These are phyloP conservation scores for Hanseniaspora nectarophila DNA, from an alignment of 805 yeast species.

Conservation along the genomic window DNA sequence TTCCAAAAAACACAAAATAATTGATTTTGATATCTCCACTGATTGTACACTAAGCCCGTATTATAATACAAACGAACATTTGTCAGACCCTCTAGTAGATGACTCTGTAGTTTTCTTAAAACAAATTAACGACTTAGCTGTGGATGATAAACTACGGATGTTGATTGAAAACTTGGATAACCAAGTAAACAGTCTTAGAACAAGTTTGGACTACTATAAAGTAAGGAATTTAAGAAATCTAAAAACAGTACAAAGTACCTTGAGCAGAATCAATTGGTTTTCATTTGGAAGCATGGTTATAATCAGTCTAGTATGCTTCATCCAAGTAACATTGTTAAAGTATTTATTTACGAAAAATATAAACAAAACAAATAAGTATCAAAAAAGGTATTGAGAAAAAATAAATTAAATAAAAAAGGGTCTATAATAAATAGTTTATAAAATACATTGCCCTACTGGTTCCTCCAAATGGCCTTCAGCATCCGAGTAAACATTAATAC, in stretches of 20 bases:
- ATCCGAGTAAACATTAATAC: slow-evolving; percentile 48
- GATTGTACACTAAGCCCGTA: slow-evolving; percentile 23
- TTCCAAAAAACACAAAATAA: slow-evolving; percentile 70
- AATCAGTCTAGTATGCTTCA: slow-evolving; percentile 56
- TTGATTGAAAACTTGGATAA: slow-evolving; percentile 36
- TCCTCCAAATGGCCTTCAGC: slow-evolving; percentile 40
- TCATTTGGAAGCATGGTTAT: slow-evolving; percentile 53
- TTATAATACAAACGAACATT: slow-evolving; percentile 15
- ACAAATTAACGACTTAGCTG: slow-evolving; percentile 18
- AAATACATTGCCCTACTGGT: slow-evolving; percentile 48
- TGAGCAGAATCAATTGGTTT: slow-evolving; percentile 49
- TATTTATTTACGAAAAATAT: slow-evolving; percentile 61
- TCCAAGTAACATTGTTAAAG: slow-evolving; percentile 52
- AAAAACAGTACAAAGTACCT: slow-evolving; percentile 58
- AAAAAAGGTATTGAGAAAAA: neutral
- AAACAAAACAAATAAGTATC: slow-evolving; percentile 35
- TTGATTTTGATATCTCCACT: slow-evolving; percentile 61
- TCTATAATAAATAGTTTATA: slow-evolving; percentile 36
- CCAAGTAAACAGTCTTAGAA: slow-evolving; percentile 45
- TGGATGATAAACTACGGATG: slow-evolving; percentile 20
- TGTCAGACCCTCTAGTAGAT: slow-evolving; percentile 14
- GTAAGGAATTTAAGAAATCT: slow-evolving; percentile 87
- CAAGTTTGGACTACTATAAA: slow-evolving; percentile 66
- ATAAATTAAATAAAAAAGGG: neutral
- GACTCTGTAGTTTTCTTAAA: slow-evolving; percentile 16